These are phyloP conservation scores for Beauveria rudraprayagi DNA, from an alignment of 2,329 filamentous ascomycete species.

Conservation along the genomic window DNA sequence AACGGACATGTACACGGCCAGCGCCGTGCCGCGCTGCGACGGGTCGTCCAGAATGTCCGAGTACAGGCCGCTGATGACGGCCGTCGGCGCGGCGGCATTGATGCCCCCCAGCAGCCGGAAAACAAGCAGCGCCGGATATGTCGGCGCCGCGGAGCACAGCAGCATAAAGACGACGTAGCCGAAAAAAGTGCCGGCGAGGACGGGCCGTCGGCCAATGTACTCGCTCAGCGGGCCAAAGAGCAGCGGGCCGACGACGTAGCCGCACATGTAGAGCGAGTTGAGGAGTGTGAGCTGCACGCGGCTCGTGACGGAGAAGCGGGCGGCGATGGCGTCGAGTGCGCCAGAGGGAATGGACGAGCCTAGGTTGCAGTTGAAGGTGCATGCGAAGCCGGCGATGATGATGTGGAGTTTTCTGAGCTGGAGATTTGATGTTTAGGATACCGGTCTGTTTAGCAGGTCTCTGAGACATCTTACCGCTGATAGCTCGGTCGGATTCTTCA, in stretches of 20 bases:
- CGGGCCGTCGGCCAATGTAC: slow-evolving; percentile 25
- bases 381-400: slow-evolving; percentile 27
- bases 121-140: slow-evolving; percentile 34
- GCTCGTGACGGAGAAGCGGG: slow-evolving; percentile 20
- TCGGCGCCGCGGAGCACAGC: slow-evolving; percentile 31
- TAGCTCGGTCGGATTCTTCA: slow-evolving; percentile 20
- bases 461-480: slow-evolving; percentile 17
- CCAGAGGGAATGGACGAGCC: slow-evolving; percentile 29
- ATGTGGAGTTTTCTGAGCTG: slow-evolving; percentile 25
- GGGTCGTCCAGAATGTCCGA: slow-evolving; percentile 26
- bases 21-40: slow-evolving; percentile 23
- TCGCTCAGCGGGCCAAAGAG: slow-evolving; percentile 28
- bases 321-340: slow-evolving; percentile 26
- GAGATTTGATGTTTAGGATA: background rate
- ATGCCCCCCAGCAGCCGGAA: slow-evolving; percentile 29
- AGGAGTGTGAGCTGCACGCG: slow-evolving; percentile 24
- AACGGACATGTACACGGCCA: slow-evolving; percentile 27
- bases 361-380: slow-evolving; percentile 29
- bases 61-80: slow-evolving; percentile 26
- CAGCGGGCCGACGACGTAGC: slow-evolving; percentile 27
- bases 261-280: slow-evolving; percentile 29
- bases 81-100: slow-evolving; percentile 26
- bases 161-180: slow-evolving; percentile 27
- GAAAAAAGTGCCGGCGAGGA: slow-evolving; percentile 25
- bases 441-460: too few species aligned